Evolutionary conservation across 225 moss, liverwort and hornwort genomes (phyloP).

Genomic region (Marchantia polymorpha): DNA sequence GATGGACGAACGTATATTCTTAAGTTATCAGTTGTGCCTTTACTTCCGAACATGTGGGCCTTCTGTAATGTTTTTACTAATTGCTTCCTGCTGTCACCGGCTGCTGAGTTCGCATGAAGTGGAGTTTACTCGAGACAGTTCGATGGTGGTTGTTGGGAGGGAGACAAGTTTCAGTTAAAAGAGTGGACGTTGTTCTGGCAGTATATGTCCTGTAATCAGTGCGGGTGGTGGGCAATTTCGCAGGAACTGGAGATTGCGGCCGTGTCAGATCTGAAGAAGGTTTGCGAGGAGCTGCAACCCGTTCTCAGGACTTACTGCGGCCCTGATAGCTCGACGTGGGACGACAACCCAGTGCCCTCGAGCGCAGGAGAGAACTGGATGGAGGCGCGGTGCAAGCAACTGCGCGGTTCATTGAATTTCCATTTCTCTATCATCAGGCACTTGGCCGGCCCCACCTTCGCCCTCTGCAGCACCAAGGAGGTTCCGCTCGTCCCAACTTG

Average conservation of each 20-base stretch:
- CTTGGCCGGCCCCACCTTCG: conserved; percentile 39
- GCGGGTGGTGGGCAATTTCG: too few species aligned
- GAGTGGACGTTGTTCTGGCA: too few species aligned
- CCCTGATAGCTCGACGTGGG: conserved; percentile 23
- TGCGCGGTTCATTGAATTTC: conserved; percentile 54
- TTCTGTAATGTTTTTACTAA: too few species aligned
- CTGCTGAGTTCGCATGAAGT: too few species aligned
- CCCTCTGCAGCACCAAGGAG: conserved; percentile 24
- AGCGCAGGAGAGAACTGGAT: conserved; percentile 56
- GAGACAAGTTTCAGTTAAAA: too few species aligned
- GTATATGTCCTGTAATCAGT: too few species aligned
- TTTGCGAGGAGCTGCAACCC: conserved; percentile 59
- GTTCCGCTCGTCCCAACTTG: not conserved
- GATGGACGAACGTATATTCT: too few species aligned
- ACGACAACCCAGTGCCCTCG: conserved; percentile 21
- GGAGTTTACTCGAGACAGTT: too few species aligned
- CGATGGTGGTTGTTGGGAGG: too few species aligned
- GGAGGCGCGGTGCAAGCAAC: conserved; percentile 53
- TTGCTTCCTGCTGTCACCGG: too few species aligned
- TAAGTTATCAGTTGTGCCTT: too few species aligned
- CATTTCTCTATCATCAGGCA: conserved; percentile 59
- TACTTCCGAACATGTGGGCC: too few species aligned
- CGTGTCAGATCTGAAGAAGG: conserved; percentile 35
- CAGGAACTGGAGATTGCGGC: conserved; percentile 34
- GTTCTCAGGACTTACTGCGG: conserved; percentile 38